Evolutionary conservation across 306 rosid species (phyloP).

Genomic region (Gynostemma pentaphyllum): DNA sequence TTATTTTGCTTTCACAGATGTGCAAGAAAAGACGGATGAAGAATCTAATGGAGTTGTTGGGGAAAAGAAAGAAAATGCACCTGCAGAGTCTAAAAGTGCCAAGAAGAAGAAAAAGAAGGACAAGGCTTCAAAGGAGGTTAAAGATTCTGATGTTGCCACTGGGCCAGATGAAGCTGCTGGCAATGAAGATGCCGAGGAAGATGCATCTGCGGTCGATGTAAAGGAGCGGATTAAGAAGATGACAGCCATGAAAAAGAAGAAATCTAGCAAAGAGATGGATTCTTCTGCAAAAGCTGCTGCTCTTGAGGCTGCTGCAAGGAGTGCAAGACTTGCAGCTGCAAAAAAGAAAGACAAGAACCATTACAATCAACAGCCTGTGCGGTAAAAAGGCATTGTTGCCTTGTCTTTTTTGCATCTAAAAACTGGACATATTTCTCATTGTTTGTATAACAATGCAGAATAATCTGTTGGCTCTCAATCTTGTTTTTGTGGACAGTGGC

Average conservation of each 20-base stretch:
- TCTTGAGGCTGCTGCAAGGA: conserved; percentile 83
- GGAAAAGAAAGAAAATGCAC: conserved; percentile 51
- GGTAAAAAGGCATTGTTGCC: conserved; percentile 36
- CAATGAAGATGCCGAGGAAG: conserved; percentile 45
- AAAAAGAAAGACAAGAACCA: conserved; percentile 95
- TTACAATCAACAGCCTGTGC: conserved; percentile 86
- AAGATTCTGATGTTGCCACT: conserved; percentile 41
- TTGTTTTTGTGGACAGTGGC: conserved; percentile 28
- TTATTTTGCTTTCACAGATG: conserved; percentile 26
- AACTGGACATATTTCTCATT: conserved; percentile 48
- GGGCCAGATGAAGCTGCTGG: conserved; percentile 30
- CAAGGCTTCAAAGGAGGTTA: conserved; percentile 60
- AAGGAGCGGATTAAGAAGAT: conserved; percentile 84
- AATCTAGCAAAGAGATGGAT: conserved; percentile 77
- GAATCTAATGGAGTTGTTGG: conserved; percentile 41
- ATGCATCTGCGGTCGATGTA: conserved; percentile 51
- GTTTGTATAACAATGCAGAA: conserved; percentile 52
- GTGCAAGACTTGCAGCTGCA: conserved; percentile 71
- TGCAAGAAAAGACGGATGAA: conserved; percentile 40
- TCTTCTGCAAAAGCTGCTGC: conserved; percentile 78
- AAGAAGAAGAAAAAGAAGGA: conserved; percentile 96
- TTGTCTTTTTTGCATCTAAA: conserved; percentile 15
- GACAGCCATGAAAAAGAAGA: conserved; percentile 67
- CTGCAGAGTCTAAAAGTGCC: conserved; percentile 47
- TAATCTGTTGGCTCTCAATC: conserved; percentile 36